Percentiles rank a stretch among this genome's conserved stretches.
Conservation (phyloP, 169 alveolate genomes). For the Pseudocohnilembus persalinus region DNA sequence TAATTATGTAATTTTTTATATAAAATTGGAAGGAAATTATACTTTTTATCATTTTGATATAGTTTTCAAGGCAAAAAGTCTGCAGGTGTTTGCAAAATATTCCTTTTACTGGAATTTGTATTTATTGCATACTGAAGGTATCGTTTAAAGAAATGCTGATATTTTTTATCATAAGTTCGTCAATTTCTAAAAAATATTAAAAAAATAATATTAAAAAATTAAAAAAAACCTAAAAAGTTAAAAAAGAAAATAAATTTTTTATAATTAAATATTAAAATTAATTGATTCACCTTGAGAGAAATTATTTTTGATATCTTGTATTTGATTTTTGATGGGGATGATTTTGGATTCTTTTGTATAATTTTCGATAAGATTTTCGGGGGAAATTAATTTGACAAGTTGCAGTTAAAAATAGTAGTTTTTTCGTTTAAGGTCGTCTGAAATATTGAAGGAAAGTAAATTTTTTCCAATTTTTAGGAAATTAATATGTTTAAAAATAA, state of each 20-base stretch:
- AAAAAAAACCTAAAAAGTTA: no score
- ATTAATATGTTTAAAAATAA: no score
- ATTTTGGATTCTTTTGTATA: not conserved
- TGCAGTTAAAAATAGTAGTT: not conserved
- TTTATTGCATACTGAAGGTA: not conserved
- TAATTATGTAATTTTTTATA: no score
- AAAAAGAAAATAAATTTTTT: no score
- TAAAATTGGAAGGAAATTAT: no score
- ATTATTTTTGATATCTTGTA: no score
- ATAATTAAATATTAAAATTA: no score
- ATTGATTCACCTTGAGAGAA: no score
- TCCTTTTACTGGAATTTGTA: not conserved
- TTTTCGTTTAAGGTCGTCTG: not conserved
- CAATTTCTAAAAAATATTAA: no score
- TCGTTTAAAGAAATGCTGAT: not conserved
- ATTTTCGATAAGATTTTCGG: not conserved
- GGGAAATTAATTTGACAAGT: not conserved
- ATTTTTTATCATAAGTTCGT: not conserved
- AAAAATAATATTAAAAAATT: no score
- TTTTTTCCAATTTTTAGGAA: not conserved
- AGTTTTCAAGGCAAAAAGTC: not conserved
- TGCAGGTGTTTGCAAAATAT: not conserved
- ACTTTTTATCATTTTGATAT: not conserved
- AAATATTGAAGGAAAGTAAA: not conserved
- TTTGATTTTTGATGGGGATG: not conserved